Conservation (phyloP, 768 basidiomycete species). For the Suillus discolor region DNA sequence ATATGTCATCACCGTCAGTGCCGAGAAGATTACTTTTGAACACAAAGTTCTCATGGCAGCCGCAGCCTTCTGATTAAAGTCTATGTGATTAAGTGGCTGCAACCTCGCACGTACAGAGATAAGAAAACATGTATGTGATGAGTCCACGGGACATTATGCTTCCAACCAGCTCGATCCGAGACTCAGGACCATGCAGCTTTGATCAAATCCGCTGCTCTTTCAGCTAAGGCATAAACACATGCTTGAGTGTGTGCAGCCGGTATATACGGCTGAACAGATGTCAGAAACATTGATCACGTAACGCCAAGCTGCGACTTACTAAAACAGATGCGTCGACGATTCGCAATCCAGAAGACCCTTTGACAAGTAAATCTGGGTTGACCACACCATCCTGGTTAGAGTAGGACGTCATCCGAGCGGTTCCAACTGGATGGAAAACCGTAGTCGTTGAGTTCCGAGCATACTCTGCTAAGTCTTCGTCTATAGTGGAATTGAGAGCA, state of each 20-base stretch:
- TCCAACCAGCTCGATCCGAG: too few relatives aligned
- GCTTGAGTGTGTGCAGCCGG: neutral
- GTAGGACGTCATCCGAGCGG: neutral
- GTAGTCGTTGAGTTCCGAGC: neutral
- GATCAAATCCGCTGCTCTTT: neutral
- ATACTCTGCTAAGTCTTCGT: neutral
- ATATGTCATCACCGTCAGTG: too few relatives aligned
- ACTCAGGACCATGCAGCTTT: neutral
- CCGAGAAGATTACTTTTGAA: too few relatives aligned
- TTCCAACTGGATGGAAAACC: neutral
- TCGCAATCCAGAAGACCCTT: neutral
- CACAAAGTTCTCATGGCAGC: too few relatives aligned
- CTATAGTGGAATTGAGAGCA: neutral
- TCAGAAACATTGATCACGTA: neutral
- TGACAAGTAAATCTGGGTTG: neutral
- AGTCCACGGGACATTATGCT: too few relatives aligned
- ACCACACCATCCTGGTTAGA: neutral
- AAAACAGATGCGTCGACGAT: neutral
- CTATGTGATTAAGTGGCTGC: too few relatives aligned
- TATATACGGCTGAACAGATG: neutral
- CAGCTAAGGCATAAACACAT: neutral
- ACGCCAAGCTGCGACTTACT: neutral
- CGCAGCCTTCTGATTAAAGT: too few relatives aligned
- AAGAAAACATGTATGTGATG: too few relatives aligned
- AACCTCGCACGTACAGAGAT: too few relatives aligned